Evolutionary conservation across 1,284 basidiomycete species (phyloP), one percentile per base, ranked within the genome.

Genomic region (Cryptococcus sp.): DNA sequence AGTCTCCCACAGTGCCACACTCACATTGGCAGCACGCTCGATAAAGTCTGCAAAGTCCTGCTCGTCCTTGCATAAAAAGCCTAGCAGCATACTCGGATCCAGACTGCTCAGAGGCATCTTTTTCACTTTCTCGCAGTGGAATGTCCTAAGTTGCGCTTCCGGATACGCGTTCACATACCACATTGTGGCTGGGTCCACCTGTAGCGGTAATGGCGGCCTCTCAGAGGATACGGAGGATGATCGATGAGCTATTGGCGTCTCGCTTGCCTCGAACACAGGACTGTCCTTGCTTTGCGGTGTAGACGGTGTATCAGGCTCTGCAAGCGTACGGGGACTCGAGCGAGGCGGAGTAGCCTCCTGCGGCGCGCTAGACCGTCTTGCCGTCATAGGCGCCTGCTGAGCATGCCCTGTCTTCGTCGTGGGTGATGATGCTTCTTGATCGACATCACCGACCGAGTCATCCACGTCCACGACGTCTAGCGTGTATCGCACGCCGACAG

Each of bases 21-120:
- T 59, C 53, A 92, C 91, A 78, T 88, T 67, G 11, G 80, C 81
- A 55, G 91, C 86, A 59, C 92, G 83, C 52, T 79, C 81, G 64
- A 87, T 84, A 60, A 98, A 86, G 77, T 96, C 92, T 16, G 82
- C 78, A 87, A 93, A 95, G 54, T 95, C 92, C 20, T 77, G 81
- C 76, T 93, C 88, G 71, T 90, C 85, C 65, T 85, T 85, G 72
- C 89, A 88, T 65, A 98, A 74, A 76, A 99, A 97, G 17, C 94
- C 94, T 54, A 98, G 82, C 10, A 99, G 81, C 95, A 99, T 98
- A 70, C 92, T 95, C 13, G 96, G 95, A 74, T 98, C 95, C 53
- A 99, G 79, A n/a, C 88, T 87, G 41, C 86, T 86, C 48, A 98
- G 79, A 0, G 89, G 88, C 90, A 98, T 93, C 83, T 94, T 93